Base-by-base conservation (phyloP, 352 stramenopile species). In the Sclerospora graminicola region DNA sequence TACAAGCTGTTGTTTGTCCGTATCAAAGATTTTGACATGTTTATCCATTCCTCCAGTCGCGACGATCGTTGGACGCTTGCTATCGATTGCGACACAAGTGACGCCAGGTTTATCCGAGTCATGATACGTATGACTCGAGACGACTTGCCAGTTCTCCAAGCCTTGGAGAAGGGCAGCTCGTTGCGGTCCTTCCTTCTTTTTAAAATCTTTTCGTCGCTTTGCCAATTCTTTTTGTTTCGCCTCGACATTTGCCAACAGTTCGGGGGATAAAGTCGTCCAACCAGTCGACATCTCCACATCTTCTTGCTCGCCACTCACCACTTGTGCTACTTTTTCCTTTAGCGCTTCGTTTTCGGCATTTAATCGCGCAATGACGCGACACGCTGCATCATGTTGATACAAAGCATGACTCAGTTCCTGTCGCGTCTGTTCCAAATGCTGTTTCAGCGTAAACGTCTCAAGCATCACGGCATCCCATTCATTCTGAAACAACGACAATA, bases 341-440 rank as follows among this genome's bases (percentile, higher is more conserved):
- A 86, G 57, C 29, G 69, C 43, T 11, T 66, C 63, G 49, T 82
- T 83, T 37, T 89, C 94, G 20, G 66, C 68, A 35, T 87, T 85
- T 6, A 98, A 50, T 11, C 94, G 70, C 16, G 94, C 92, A 49
- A 98, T 95, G 16, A 98, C 94, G 48, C 92, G 79, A 40, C 95
- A 94, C 7, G 92, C 92, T 5, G 94, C 94, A 66, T 98, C 94
- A 60, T 98, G 93, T 70, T 98, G 92, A 69, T 98, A 98, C 41
- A 98, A 64, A 13, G 94, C 90, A 39, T 95, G 85, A 39, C 74
- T 92, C 5, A 98, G 71, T 60, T 98, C 94, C 44, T 90, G 72
- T 2, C 90, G 82, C n/a, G 93, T 97, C 48, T 96, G 89, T 60
- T 97, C 82, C 18, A 98, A 49, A 45, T 95, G 82, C 57, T 96